Conservation (phyloP, 768 basidiomycete species). For the Tricholomella constricta region DNA sequence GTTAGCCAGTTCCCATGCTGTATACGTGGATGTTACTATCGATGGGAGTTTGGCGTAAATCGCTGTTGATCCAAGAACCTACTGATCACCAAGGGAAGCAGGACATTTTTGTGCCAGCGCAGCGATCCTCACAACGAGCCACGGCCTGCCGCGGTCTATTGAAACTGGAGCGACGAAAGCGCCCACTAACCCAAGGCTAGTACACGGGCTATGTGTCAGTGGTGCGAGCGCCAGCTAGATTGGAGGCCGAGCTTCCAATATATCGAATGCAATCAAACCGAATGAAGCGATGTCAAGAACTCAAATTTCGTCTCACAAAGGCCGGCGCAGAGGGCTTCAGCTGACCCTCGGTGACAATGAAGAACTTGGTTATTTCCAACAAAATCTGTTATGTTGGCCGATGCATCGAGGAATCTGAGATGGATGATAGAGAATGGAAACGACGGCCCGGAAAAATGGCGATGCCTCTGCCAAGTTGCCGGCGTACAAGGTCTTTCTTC, state of each 20-base stretch:
- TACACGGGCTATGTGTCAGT: neutral
- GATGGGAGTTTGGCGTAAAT: neutral
- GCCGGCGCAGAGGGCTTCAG: neutral
- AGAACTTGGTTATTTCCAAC: slow-evolving; percentile 1
- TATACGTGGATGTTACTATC: neutral
- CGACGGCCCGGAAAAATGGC: neutral
- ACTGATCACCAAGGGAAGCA: slow-evolving; percentile 6
- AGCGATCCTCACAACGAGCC: neutral
- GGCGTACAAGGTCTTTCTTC: neutral
- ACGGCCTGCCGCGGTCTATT: slow-evolving; percentile 6
- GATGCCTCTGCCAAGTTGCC: neutral
- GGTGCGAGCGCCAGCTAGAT: neutral
- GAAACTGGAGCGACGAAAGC: slow-evolving; percentile 9
- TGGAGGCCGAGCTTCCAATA: neutral
- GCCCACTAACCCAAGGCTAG: neutral
- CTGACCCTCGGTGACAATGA: slow-evolving; percentile 3
- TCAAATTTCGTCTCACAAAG: neutral
- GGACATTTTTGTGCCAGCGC: neutral
- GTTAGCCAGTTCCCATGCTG: neutral
- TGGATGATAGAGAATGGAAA: slow-evolving; percentile 2
- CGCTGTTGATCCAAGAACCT: neutral
- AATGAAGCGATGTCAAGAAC: slow-evolving; percentile 1
- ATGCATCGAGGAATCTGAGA: slow-evolving; percentile 8
- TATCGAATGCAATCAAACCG: neutral
- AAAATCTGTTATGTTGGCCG: slow-evolving; percentile 1